These are phyloP conservation scores for Heteromeles arbutifolia DNA, from an alignment of 306 rosid genomes.

Conservation along the genomic window DNA sequence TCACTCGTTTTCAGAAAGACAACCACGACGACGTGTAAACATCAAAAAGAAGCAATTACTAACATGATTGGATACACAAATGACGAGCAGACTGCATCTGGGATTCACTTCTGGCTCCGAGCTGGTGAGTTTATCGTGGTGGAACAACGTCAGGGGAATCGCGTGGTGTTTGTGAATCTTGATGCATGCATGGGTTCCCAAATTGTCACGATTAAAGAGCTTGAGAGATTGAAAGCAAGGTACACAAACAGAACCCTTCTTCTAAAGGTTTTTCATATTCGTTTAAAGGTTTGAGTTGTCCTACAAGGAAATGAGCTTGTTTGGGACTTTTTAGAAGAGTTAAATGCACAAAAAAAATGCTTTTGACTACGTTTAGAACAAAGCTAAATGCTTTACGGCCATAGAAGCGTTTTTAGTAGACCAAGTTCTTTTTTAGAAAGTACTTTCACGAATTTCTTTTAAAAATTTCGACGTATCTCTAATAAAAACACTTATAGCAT, in stretches of 20 bases:
- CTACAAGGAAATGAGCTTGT: neutral
- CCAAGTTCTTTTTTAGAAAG: neutral
- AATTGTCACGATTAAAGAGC: slow-evolving; percentile 44
- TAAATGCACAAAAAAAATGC: neutral
- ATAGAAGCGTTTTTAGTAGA: neutral
- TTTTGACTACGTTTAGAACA: too few relatives aligned
- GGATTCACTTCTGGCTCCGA: slow-evolving; percentile 55
- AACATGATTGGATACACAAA: slow-evolving; percentile 66
- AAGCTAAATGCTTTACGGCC: neutral
- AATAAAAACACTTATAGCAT: neutral
- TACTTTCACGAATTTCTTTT: neutral
- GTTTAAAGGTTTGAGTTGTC: neutral
- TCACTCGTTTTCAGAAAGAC: neutral
- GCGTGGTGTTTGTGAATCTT: slow-evolving; percentile 62
- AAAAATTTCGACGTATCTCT: neutral
- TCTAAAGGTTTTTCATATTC: neutral
- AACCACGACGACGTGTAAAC: too few relatives aligned
- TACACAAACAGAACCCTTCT: slow-evolving; percentile 3
- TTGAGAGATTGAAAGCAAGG: slow-evolving; percentile 65
- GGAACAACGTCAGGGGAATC: slow-evolving; percentile 30
- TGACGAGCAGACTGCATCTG: slow-evolving; percentile 43
- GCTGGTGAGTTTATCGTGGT: slow-evolving; percentile 59
- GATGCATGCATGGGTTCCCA: slow-evolving; percentile 77
- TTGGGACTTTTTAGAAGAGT: neutral
- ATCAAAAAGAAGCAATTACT: too few relatives aligned